These are phyloP conservation scores for Candida verbasci DNA, from an alignment of 805 yeast genomes.

Conservation along the genomic window DNA sequence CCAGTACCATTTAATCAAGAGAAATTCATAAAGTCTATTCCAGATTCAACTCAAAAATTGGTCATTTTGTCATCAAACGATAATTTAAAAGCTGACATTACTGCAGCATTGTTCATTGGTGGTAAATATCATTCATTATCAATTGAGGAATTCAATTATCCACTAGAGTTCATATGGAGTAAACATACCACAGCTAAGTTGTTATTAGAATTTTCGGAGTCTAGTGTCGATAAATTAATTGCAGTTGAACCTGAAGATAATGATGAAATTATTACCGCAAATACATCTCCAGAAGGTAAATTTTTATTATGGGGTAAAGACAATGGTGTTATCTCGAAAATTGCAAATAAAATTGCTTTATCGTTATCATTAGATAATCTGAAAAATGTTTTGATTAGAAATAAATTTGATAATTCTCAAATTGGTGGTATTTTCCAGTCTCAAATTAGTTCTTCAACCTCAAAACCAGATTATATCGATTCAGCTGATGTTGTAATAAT, in stretches of 20 bases:
- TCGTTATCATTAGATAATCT: slow-evolving; percentile 61
- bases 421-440: slow-evolving; percentile 76
- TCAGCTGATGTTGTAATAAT: slow-evolving; percentile 62
- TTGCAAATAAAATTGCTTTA: slow-evolving; percentile 64
- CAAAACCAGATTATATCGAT: slow-evolving; percentile 33
- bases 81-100: slow-evolving; percentile 62
- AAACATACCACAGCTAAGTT: slow-evolving; percentile 48
- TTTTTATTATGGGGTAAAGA: slow-evolving; percentile 69
- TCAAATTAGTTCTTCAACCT: slow-evolving; percentile 42
- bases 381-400: slow-evolving; percentile 50
- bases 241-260: slow-evolving; percentile 10
- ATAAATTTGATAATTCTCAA: slow-evolving; percentile 66
- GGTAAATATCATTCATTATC: slow-evolving; percentile 33
- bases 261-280: slow-evolving; percentile 26
- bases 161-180: slow-evolving; percentile 54
- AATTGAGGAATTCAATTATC: slow-evolving; percentile 51
- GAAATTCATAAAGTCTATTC: slow-evolving; percentile 56
- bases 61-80: slow-evolving; percentile 47
- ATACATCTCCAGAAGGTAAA: slow-evolving; percentile 40
- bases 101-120: slow-evolving; percentile 61
- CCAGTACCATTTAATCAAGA: slow-evolving; percentile 74
- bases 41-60: slow-evolving; percentile 52
- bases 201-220: slow-evolving; percentile 37
- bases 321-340: slow-evolving; percentile 48
- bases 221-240: slow-evolving; percentile 26